phyloP scores from a whole-genome alignment of 371 early-diverging fungal species.

The Mortierella polycephala region DNA sequence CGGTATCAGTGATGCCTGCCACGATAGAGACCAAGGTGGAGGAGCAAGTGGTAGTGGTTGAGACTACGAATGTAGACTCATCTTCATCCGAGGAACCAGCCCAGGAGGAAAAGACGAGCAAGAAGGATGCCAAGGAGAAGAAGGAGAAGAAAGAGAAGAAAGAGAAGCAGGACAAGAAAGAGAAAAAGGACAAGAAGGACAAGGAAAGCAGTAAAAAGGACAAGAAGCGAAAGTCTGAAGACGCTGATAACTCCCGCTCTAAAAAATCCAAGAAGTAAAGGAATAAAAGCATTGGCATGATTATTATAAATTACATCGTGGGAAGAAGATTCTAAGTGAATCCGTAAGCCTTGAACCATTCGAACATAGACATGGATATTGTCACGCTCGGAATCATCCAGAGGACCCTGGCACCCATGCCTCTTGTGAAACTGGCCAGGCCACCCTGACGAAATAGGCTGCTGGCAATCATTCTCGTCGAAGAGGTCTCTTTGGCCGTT shows the following conservation, averaged over 20 bases:
- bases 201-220: constrained; percentile 44
- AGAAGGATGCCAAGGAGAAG: constrained; percentile 37
- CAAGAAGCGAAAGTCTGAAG: constrained; percentile 47
- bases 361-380: constrained; percentile 82
- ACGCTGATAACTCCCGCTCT: constrained; percentile 30
- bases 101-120: constrained; percentile 26
- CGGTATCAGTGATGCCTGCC: constrained; percentile 43
- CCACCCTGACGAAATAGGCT: constrained; percentile 71
- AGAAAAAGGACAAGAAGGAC: constrained; percentile 27
- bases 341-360: constrained; percentile 66
- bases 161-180: constrained; percentile 25
- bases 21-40: constrained; percentile 46
- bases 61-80: not conserved
- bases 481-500: constrained; percentile 38
- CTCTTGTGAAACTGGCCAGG: constrained; percentile 69
- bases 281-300: not conserved
- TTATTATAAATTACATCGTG: not conserved
- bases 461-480: constrained; percentile 54
- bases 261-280: constrained; percentile 51
- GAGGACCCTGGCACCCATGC: constrained; percentile 71
- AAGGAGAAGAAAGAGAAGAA: constrained; percentile 40
- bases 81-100: constrained; percentile 1
- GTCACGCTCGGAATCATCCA: constrained; percentile 80
- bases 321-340: constrained; percentile 1
- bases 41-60: constrained; percentile 16